Conservation (phyloP, 2,329 filamentous ascomycete genomes). For the Pseudogymnoascus sp. region DNA sequence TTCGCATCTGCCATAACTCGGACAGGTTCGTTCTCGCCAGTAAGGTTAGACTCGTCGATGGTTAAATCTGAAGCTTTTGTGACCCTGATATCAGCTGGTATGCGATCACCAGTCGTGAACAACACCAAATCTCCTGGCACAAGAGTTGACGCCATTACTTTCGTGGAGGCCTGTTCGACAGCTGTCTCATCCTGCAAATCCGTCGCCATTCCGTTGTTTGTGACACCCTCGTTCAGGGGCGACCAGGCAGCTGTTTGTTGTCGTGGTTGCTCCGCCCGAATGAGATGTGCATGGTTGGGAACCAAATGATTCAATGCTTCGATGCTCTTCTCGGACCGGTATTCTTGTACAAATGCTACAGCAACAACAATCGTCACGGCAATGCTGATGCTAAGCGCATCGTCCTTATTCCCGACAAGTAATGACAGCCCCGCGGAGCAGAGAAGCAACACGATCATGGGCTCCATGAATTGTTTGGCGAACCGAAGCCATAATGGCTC, state of each 20-base stretch:
- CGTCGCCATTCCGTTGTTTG: conserved; percentile 11
- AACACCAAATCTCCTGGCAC: conserved; percentile 90
- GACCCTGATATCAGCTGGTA: conserved; percentile 92
- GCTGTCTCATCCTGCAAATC: conserved; percentile 42
- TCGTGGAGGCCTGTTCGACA: conserved; percentile 65
- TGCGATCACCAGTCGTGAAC: conserved; percentile 92
- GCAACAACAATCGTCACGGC: conserved; percentile 95
- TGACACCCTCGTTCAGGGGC: conserved; percentile 6
- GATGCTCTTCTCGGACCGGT: conserved; percentile 93
- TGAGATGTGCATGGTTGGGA: conserved; percentile 91
- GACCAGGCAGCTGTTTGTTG: not conserved
- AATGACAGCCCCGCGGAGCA: conserved; percentile 84
- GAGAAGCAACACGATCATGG: conserved; percentile 85
- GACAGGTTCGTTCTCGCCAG: conserved; percentile 92
- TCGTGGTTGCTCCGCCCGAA: conserved; percentile 45
- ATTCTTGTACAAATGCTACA: conserved; percentile 95
- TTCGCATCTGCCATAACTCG: conserved; percentile 62
- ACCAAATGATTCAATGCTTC: conserved; percentile 91
- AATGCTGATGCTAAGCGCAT: conserved; percentile 90
- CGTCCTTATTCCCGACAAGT: conserved; percentile 86
- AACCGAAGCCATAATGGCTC: conserved; percentile 95
- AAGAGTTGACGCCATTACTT: conserved; percentile 78
- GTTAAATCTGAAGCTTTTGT: conserved; percentile 83
- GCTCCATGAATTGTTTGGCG: conserved; percentile 93
- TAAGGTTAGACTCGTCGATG: conserved; percentile 95